Base-by-base conservation (phyloP, 2,329 filamentous ascomycete genomes). In the Alternaria panax region DNA sequence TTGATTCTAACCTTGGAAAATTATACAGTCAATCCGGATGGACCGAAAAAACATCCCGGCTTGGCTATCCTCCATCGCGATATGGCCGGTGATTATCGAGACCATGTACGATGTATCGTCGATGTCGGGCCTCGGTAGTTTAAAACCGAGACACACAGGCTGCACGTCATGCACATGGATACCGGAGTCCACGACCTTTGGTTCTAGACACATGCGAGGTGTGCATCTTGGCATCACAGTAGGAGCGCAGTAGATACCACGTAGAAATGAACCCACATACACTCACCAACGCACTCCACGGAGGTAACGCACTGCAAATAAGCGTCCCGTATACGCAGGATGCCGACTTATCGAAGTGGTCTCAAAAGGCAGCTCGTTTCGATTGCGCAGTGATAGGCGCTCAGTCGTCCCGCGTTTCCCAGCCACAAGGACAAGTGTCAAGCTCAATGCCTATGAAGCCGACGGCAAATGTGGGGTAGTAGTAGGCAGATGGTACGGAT, bases 351-450 rank as follows among this genome's bases (percentile, higher is more conserved):
- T n/a, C 30, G 30, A 56, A 40, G 36, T 56, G 52, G 20, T 43
- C 14, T 36, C n/a, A 40, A 51, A 46, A 20, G 41, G 40, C 52
- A 56, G 32, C 46, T 51, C 40, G 46, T 38, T 24, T 46, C 38
- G 46, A 42, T 46, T 22, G 32, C 34, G 56, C 32, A 50, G 32
- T 54, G 57, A 51, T 54, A 59, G 46, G 57, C 54, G 50, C 50
- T 34, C 54, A 53, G 48, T 50, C 45, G 51, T 45, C 43, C 56
- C 56, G 56, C 52, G 25, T 27, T 46, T 58, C 41, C 50, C 54
- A 57, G 48, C 50, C 59, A 54, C 54, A 54, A 54, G 45, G 59
- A 58, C 54, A 61, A 41, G 54, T 61, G 59, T 61, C 55, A 42
- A 51, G 54, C 24, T 45, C 42, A 28, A 51, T 43, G 50, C 38